Conservation (phyloP, 345 rosid genomes). For the Gossypium stocksii region DNA sequence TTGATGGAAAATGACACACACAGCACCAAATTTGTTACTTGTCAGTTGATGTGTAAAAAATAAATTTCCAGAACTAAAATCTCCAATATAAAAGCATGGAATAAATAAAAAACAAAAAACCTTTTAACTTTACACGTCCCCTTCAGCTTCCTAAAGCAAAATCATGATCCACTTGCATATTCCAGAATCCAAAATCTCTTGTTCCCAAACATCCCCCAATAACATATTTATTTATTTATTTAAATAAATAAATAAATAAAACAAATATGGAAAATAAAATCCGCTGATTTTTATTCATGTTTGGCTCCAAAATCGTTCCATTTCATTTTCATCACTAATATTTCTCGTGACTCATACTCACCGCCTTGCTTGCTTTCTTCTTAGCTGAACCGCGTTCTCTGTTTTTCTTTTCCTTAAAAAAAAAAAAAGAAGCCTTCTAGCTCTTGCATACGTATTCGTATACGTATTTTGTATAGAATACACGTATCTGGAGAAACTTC, state of each 20-base stretch:
- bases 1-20: not conserved
- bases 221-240: not conserved
- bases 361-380: slow-evolving; percentile 6
- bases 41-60: not conserved
- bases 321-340: not conserved
- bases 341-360: not conserved
- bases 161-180: slow-evolving; percentile 1
- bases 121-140: slow-evolving; percentile 3
- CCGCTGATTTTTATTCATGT: not conserved
- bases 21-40: not conserved
- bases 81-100: not conserved
- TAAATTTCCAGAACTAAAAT: not conserved
- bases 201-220: slow-evolving; percentile 7
- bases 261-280: not conserved
- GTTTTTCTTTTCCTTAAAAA: not conserved
- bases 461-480: not conserved
- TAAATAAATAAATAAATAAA: not conserved
- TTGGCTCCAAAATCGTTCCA: slow-evolving; percentile 5
- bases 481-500: not conserved
- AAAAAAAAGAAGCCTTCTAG: not conserved
- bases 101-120: not conserved
- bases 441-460: not conserved
- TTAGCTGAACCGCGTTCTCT: not conserved
- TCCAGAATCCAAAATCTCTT: slow-evolving; percentile 13
- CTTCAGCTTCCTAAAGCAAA: not conserved